These are phyloP conservation scores for Elsinoe australis DNA, from an alignment of 2,329 filamentous ascomycete species.

Conservation along the genomic window DNA sequence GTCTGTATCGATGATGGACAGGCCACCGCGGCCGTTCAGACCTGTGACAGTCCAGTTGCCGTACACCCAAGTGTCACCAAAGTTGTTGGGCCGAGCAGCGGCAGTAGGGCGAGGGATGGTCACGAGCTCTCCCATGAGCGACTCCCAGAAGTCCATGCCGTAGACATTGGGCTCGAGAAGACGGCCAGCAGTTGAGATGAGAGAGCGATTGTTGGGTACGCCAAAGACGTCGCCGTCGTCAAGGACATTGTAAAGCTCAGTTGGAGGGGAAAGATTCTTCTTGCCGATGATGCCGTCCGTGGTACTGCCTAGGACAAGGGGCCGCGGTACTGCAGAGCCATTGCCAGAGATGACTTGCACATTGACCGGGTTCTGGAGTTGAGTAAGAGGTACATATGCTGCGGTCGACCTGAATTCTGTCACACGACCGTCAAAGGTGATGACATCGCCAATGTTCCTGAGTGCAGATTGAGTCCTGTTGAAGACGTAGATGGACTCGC, in stretches of 20 bases:
- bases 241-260: conserved; percentile 52
- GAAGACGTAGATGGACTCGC: conserved; percentile 60
- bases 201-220: conserved; percentile 54
- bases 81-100: conserved; percentile 54
- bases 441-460: conserved; percentile 54
- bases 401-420: conserved; percentile 51
- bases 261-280: conserved; percentile 46
- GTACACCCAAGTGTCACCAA: conserved; percentile 61
- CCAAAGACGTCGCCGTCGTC: conserved; percentile 59
- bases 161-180: conserved; percentile 53
- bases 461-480: conserved; percentile 44
- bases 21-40: conserved; percentile 53
- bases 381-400: conserved; percentile 56
- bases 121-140: conserved; percentile 58
- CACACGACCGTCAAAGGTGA: conserved; percentile 54
- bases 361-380: conserved; percentile 51
- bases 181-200: conserved; percentile 54
- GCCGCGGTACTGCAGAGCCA: conserved; percentile 44
- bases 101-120: conserved; percentile 52
- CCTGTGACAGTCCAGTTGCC: conserved; percentile 59
- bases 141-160: conserved; percentile 69
- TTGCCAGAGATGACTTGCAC: conserved; percentile 45
- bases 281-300: conserved; percentile 27
- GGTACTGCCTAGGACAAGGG: conserved; percentile 55
- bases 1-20: conserved; percentile 57